Evolutionary conservation across 345 rosid genomes (phyloP).

Genomic region (Physaria fendleri): DNA sequence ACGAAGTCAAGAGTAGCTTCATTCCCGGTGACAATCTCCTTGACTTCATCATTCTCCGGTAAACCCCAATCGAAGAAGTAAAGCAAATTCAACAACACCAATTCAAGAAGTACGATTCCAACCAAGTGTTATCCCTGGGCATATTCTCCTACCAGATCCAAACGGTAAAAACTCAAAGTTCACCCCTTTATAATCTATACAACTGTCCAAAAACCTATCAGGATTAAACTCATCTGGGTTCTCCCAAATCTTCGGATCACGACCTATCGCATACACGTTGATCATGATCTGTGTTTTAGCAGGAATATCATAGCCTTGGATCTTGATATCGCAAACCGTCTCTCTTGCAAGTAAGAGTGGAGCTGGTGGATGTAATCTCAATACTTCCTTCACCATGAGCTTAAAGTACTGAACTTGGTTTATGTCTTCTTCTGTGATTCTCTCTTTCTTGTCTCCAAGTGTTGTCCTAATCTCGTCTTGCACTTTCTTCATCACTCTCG

Average conservation of each 20-base stretch:
- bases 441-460: slow-evolving; percentile 23
- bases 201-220: slow-evolving; percentile 36
- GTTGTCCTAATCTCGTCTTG: slow-evolving; percentile 34
- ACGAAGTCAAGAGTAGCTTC: slow-evolving; percentile 11
- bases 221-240: slow-evolving; percentile 39
- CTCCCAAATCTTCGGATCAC: slow-evolving; percentile 39
- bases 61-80: slow-evolving; percentile 26
- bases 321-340: slow-evolving; percentile 23
- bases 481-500: slow-evolving; percentile 35
- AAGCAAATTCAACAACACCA: slow-evolving; percentile 13
- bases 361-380: slow-evolving; percentile 52
- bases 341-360: slow-evolving; percentile 42
- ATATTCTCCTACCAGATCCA: slow-evolving; percentile 35
- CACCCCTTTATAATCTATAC: slow-evolving; percentile 34
- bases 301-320: slow-evolving; percentile 37
- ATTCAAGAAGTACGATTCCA: slow-evolving; percentile 10
- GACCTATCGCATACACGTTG: slow-evolving; percentile 41
- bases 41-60: background rate
- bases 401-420: slow-evolving; percentile 37
- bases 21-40: background rate
- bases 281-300: slow-evolving; percentile 32
- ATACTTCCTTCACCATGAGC: slow-evolving; percentile 39
- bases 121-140: slow-evolving; percentile 18
- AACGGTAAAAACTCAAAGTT: slow-evolving; percentile 42
- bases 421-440: slow-evolving; percentile 26